Conservation (phyloP, 1,284 basidiomycete species). For the Ceratobasidium sp. region DNA sequence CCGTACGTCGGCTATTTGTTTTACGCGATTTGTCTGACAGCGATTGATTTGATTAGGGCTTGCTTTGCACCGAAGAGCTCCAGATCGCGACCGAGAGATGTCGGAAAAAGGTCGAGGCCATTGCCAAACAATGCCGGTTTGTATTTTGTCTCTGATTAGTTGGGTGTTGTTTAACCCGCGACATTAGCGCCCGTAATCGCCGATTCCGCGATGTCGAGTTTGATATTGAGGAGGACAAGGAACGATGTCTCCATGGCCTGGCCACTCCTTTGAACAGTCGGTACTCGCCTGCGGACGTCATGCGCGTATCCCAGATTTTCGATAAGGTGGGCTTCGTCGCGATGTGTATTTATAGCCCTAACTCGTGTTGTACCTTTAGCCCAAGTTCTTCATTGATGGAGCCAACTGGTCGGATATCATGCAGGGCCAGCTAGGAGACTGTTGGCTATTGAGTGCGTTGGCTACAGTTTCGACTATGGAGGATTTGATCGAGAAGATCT, state of each 20-base stretch:
- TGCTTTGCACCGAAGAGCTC: conserved; percentile 49
- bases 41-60: conserved; percentile 39
- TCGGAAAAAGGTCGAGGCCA: conserved; percentile 46
- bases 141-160: neutral
- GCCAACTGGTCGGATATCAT: conserved; percentile 52
- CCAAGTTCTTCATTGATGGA: conserved; percentile 55
- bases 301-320: conserved; percentile 57
- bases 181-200: conserved; percentile 7
- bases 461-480: conserved; percentile 53
- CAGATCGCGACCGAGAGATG: conserved; percentile 47
- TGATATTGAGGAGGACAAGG: conserved; percentile 42
- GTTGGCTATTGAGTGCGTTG: conserved; percentile 61
- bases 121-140: conserved; percentile 47
- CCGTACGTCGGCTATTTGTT: neutral
- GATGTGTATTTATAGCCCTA: neutral
- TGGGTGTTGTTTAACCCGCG: too few species aligned
- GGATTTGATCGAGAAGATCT: conserved; percentile 59
- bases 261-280: neutral
- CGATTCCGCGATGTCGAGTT: conserved; percentile 43
- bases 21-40: neutral
- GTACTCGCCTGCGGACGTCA: conserved; percentile 31
- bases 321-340: conserved; percentile 45
- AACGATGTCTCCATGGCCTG: conserved; percentile 41
- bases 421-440: conserved; percentile 57
- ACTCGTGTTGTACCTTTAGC: conserved; percentile 38